Conservation (phyloP, 202 grass and related monocot genomes). For the Digitaria exilis region DNA sequence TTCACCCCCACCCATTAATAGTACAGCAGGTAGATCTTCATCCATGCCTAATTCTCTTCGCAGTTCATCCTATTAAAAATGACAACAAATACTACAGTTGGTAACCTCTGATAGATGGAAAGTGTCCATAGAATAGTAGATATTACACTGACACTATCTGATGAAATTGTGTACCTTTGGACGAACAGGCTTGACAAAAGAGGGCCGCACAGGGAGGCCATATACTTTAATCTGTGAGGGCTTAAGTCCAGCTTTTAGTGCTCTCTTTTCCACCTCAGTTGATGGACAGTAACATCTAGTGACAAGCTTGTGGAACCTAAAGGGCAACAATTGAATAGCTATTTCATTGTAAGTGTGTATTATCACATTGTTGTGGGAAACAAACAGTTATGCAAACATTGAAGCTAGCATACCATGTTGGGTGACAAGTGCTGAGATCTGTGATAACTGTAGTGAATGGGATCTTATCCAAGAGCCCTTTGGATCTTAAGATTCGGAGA, state of each 20-base stretch:
- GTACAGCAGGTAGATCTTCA: slow-evolving; percentile 80
- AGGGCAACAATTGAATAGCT: slow-evolving; percentile 48
- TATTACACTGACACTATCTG: not conserved
- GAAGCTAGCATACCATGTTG: slow-evolving; percentile 87
- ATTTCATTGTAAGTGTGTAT: slow-evolving; percentile 65
- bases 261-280: slow-evolving; percentile 87
- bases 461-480: slow-evolving; percentile 93
- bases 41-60: slow-evolving; percentile 90
- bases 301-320: slow-evolving; percentile 99
- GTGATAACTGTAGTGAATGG: slow-evolving; percentile 97
- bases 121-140: not conserved
- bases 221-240: slow-evolving; percentile 92
- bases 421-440: slow-evolving; percentile 97
- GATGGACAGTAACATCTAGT: slow-evolving; percentile 99
- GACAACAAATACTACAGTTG: not conserved
- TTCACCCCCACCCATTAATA: slow-evolving; percentile 98
- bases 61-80: slow-evolving; percentile 76
- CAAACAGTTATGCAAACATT: slow-evolving; percentile 33
- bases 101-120: slow-evolving; percentile 17
- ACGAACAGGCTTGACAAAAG: slow-evolving; percentile 85
- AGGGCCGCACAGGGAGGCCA: slow-evolving; percentile 96
- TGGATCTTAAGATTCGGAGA: slow-evolving; percentile 85
- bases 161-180: slow-evolving; percentile 63
- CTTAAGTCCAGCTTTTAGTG: slow-evolving; percentile 86
- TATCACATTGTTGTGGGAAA: slow-evolving; percentile 28